Evolutionary conservation across 2,329 filamentous ascomycete genomes (phyloP), one percentile per base, ranked within the genome.

Genomic region (Sphaerulina populicola): DNA sequence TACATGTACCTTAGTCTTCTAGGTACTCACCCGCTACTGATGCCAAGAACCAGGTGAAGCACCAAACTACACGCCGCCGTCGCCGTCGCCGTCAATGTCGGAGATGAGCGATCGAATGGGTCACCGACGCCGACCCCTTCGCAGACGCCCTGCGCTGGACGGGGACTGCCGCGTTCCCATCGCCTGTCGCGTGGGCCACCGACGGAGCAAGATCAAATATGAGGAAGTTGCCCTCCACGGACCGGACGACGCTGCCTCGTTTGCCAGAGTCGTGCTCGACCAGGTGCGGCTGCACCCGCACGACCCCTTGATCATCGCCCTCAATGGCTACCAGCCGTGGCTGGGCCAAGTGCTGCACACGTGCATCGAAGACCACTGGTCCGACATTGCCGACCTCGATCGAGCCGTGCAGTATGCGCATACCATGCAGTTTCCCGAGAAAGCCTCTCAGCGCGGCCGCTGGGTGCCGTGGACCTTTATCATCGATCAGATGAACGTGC

Each of bases 401-500:
- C 62, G 64, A 14, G 62, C 65, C 31, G 62, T 68, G 2, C 66
- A 69, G 29, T 68, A 62, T 44, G 62, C 63, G 1, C 57, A 54
- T 18, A 65, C 65, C 1, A 65, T 67, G 57, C 64, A 66, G 39
- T 68, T 68, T 36, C 67, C 67, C 0, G 63, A 68, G 53, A 60
- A 60, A 46, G 62, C 64, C 18, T 63, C 56, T 44, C 64, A 64
- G 41, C 57, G 61, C 2, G 61, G 60, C 3, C 57, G 57, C 35
- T 59, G 58, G 36, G 61, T 66, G 10, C 66, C 67, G 0, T 68
- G 66, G 66, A 65, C 65, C 0, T 69, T 68, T 51, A 62, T 69
- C 31, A 58, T 67, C 12, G 66, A 69, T 43, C 63, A 69, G 21
- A 64, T 69, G 62, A 69, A 69, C 18, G 60, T 69, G 1, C 66